Base-by-base conservation (phyloP, 495 filamentous ascomycete genomes). In the Trichoderma virens region DNA sequence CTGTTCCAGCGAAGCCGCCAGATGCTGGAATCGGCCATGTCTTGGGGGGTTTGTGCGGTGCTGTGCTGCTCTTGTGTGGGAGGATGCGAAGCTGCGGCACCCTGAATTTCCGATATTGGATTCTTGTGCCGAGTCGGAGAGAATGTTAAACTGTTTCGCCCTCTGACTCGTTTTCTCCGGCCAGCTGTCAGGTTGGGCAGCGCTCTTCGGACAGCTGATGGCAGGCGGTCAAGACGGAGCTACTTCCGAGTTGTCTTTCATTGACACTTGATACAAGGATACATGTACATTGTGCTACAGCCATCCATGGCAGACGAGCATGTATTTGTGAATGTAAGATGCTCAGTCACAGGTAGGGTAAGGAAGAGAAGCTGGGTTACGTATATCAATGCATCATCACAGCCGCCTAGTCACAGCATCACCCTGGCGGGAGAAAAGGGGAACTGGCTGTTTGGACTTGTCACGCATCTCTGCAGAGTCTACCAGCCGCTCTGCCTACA, bases 211-310 rank as follows among this genome's bases (percentile, higher is more conserved):
- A 13, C 51, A 56, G 51, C 25, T 56, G 51, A 56, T 56, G 27
- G 51, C 51, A 56, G 51, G 51, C 51, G 51, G 51, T 56, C 51
- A 56, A 30, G 51, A 56, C 51, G 13, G 51, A 14, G 51, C 51
- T 27, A 56, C 51, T 56, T 56, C 51, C 27, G 25, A 13, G 27
- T 56, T 30, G 51, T 56, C 51, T 56, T 16, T 56, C 51, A 1
- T 16, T 27, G 23, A 18, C 51, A 56, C 11, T 11, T 35, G 32
- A 35, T 56, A 30, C 27, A 27, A 16, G 18, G 43, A 47, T 47
- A 47, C 43, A n/a, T n/a, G 23, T n/a, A 28, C 51, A 56, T 56
- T 56, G 51, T 56, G 51, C 25, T 27, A 56, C 51, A 7, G 27
- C 3, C 23, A 30, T 28, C 25, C 23, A 56, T 28, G 51, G 51